Base-by-base conservation (phyloP, 371 early-diverging fungal species). In the Lichtheimia hyalospora region DNA sequence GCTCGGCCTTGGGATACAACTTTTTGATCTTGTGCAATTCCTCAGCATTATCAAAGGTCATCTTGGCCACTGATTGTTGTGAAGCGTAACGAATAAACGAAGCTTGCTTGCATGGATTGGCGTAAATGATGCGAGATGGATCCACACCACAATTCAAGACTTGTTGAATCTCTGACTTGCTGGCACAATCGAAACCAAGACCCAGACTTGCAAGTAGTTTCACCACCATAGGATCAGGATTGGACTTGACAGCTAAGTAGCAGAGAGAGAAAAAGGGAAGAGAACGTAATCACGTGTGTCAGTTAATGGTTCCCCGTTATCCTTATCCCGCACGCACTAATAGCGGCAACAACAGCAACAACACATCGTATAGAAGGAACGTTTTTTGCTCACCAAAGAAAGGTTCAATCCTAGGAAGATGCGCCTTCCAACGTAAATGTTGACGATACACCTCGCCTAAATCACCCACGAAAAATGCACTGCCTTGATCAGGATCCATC, bases 31-130 rank as follows among this genome's bases (percentile, higher is more conserved):
- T 98, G 83, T 85, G 79, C 23, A 98, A 86, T 75, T 98, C 99
- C 74, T 97, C 96, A 3, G 88, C 88, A 76, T 97, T 98, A 79
- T 98, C 98, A 76, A 98, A 98, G 20, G 99, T 98, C 94, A 97
- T 94, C 84, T 92, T 86, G 56, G 75, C 73, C 25, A 98, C 94
- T 62, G 85, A 85, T 53, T 88, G 82, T 49, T 81, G 77, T 40
- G 78, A 75, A 13, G 97, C 95, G 66, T 83, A 94, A 54, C 92
- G 90, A 66, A 98, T 86, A 73, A 93, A 95, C 13, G 96, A 96
- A 23, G 88, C 84, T 64, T 95, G 96, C 82, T 98, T 98, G 85
- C 98, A 97, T 34, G 99, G 98, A 79, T 98, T 96, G 63, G 99
- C 99, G 62, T 94, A 98, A 70, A 98, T 96, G 69, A 98, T 91